Conservation (phyloP, 352 stramenopile species). For the Globisporangium alternatum region DNA sequence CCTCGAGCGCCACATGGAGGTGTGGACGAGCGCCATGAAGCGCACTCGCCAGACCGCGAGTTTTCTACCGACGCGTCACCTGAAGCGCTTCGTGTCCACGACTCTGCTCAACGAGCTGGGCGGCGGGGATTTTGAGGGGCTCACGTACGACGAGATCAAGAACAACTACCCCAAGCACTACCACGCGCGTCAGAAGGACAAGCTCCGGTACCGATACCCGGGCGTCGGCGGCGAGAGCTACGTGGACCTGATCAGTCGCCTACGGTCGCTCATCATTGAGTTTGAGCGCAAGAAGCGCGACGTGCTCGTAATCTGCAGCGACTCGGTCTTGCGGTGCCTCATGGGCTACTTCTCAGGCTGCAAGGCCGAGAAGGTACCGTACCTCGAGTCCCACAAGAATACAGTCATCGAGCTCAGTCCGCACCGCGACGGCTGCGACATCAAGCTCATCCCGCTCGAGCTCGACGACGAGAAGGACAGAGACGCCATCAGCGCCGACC, state of each 20-base stretch:
- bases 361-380: constrained; percentile 64
- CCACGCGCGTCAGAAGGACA: constrained; percentile 81
- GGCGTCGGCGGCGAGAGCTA: constrained; percentile 92
- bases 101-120: constrained; percentile 90
- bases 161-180: constrained; percentile 87
- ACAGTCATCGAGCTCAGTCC: constrained; percentile 77
- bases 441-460: constrained; percentile 78
- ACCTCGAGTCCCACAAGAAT: constrained; percentile 65
- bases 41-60: constrained; percentile 66
- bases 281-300: constrained; percentile 90
- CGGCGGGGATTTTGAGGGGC: constrained; percentile 88
- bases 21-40: constrained; percentile 85
- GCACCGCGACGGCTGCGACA: constrained; percentile 82
- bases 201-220: constrained; percentile 89
- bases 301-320: constrained; percentile 82
- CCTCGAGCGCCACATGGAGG: constrained; percentile 66
- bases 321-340: constrained; percentile 74
- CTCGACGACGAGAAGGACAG: constrained; percentile 34
- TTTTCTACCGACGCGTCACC: constrained; percentile 55
- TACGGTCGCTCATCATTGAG: constrained; percentile 91
- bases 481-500: not conserved
- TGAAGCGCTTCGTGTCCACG: constrained; percentile 84
- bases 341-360: constrained; percentile 82
- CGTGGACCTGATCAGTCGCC: constrained; percentile 91
- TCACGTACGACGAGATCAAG: constrained; percentile 86